phyloP scores from a whole-genome alignment of 129 eudicot genomes.

The Daucus carota region DH1_v3.0 NC_030387.2:6323501-6324000 shows the following conservation, averaged over 20 bases:
- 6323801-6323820: no score
- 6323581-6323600: constrained; percentile 26
- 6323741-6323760: not conserved
- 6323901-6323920: no score
- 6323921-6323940: no score
- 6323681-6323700: not conserved
- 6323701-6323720: not conserved
- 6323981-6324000: no score
- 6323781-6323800: not conserved
- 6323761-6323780: not conserved
- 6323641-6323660: not conserved
- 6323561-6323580: constrained; percentile 45
- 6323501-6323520: constrained; percentile 71
- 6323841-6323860: no score
- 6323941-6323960: no score
- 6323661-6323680: not conserved
- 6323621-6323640: constrained; percentile 74
- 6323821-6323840: no score
- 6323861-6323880: no score
- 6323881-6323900: no score
- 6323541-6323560: constrained; percentile 74
- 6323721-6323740: not conserved
- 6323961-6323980: no score
- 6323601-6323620: constrained; percentile 84
- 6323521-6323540: constrained; percentile 81